Evolutionary conservation across 2,329 filamentous ascomycete genomes (phyloP), one percentile per base, ranked within the genome.

Genomic region (Corynespora cassiicola): DNA sequence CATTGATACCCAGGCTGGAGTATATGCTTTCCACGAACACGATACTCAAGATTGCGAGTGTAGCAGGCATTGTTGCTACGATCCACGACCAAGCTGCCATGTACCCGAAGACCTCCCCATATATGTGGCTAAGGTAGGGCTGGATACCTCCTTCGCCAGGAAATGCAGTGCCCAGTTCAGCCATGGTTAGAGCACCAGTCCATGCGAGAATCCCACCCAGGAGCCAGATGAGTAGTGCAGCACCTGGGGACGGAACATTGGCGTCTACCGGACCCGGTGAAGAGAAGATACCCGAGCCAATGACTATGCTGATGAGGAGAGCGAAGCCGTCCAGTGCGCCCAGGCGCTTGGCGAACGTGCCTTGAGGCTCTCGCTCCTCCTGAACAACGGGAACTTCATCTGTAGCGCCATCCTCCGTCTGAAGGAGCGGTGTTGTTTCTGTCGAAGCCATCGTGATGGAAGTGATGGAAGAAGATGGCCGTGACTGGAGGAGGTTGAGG

Each of bases 31-130:
- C 68, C 6, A 72, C 75, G 49, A 85, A 85, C 12, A 84, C 81
- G 47, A 85, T 84, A 53, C 77, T 77, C 12, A 85, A 68, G 39
- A 85, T 85, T 1, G 81, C 81, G 23, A 84, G 69, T 0, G 82
- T 84, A 0, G 81, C 80, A 0, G 82, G 82, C 81, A 84, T 85
- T 3, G 84, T 77, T 6, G 79, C 80, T 1, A 84, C 75, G 17
- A 85, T 75, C 82, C 82, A 85, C 0, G 79, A 82, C 82, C 82
- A 86, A 0, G 80, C 82, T 0, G 81, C 80, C 16, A 85, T 62
- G 54, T 84, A 85, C 6, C 81, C 82, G 36, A 77, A 76, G 1
- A 79, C 60, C 31, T 84, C 80, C 22, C 82, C 81, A 42, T 77
- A 85, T 21, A 84, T 79, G 61, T 81, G 77, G 42, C 75, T 72